phyloP scores from a whole-genome alignment of 164 flowering plant species.

The Hamamelis virginiana region DNA sequence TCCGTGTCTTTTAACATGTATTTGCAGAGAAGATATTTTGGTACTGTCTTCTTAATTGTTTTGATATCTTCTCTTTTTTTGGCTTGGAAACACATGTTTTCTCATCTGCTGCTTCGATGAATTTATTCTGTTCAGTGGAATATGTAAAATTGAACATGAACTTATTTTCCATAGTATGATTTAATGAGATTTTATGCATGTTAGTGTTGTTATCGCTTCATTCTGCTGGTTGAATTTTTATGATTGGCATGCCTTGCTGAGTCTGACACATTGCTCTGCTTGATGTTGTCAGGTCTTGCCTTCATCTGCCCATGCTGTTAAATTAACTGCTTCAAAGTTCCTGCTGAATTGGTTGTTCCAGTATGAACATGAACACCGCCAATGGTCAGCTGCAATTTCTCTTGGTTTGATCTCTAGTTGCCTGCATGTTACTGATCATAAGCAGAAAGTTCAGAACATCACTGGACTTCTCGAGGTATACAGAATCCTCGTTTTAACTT shows the following conservation, averaged over 20 bases:
- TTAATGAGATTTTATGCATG: background rate
- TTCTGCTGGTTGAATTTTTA: background rate
- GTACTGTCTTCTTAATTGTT: no score
- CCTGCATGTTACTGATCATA: constrained; percentile 78
- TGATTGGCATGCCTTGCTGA: constrained; percentile 8
- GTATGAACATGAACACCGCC: constrained; percentile 86
- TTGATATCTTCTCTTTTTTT: background rate
- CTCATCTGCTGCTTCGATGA: background rate
- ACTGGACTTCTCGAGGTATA: constrained; percentile 76
- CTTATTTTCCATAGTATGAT: background rate
- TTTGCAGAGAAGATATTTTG: no score
- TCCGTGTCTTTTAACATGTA: no score
- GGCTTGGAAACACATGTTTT: background rate
- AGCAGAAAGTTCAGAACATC: constrained; percentile 61
- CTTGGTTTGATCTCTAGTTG: constrained; percentile 76
- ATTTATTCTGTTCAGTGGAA: background rate
- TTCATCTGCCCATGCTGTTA: constrained; percentile 69
- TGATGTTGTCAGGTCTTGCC: constrained; percentile 65
- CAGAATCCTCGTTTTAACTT: background rate
- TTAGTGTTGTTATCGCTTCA: background rate
- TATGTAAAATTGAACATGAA: background rate
- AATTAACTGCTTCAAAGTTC: constrained; percentile 65
- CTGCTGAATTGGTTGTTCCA: constrained; percentile 73
- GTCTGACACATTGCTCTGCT: constrained; percentile 3
- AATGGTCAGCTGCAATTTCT: constrained; percentile 92